Base-by-base conservation (phyloP, 2,329 filamentous ascomycete species). In the Escovopsis weberi region DNA sequence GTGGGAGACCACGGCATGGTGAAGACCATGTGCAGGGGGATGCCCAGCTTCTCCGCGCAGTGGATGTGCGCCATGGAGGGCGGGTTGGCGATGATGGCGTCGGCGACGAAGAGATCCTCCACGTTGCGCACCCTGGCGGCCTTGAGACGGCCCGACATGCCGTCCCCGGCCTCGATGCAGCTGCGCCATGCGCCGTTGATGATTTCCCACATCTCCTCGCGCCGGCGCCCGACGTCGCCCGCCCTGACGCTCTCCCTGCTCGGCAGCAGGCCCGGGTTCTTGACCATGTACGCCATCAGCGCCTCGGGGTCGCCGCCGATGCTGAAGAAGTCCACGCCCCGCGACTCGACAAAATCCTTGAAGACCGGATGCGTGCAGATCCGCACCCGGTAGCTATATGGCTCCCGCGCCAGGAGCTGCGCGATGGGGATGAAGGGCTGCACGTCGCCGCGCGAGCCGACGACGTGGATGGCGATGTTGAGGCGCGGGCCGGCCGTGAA, bases 391-490 rank as follows among this genome's bases (percentile, higher is more conserved):
- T 78, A 73, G 2, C 68, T 66, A 42, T 69, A 59, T 0, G 56
- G 54, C 2, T 52, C 42, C n/a, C 48, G 49, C 40, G 45, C 49
- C 2, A 61, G 61, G 3, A 61, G 57, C 47, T 70, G 63, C 0
- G 78, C 75, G 1, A 79, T 59, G 0, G 74, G 70, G 40, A 79
- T 59, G 42, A 79, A 78, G 0, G 74, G 74, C 45, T 79, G 74
- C 2, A 58, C 54, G 34, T 58, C 55, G 30, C 55, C 55, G 12
- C 57, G 48, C 1, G 56, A 59, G 6, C 57, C 57, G 32, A 59
- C 57, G 18, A 59, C 56, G 38, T 58, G 57, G 26, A 59, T 59
- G 11, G 55, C 57, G 28, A 59, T 56, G 36, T 55, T 54, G 2
- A 59, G 48, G 7, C 55, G 51, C 12, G 33, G 46, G 34, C 4